Evolutionary conservation across 108 stramenopile species (phyloP).

Genomic region (Nannochloropsis gaditana): DNA sequence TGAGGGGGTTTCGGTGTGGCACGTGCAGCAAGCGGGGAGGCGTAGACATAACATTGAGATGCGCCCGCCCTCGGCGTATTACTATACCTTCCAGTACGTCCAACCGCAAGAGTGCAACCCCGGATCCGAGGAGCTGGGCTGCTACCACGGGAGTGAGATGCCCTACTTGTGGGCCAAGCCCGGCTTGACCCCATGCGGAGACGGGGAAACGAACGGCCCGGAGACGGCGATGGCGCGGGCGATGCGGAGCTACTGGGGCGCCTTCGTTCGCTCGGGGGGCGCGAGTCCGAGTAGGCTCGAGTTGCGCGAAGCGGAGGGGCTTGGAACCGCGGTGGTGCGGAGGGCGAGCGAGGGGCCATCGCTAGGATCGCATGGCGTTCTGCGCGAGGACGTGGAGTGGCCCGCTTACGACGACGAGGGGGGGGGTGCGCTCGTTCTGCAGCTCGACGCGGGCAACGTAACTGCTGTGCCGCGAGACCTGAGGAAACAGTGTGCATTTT

Average conservation of each 20-base stretch:
- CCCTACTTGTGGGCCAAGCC: not conserved
- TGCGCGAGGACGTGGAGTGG: not conserved
- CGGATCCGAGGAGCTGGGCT: not conserved
- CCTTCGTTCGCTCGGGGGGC: not conserved
- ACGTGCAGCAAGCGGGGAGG: not conserved
- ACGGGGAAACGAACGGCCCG: not conserved
- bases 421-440: not conserved
- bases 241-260: not conserved
- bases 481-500: slow-evolving; percentile 16
- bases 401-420: not conserved
- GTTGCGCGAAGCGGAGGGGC: not conserved
- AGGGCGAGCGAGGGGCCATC: not conserved
- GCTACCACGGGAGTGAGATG: not conserved
- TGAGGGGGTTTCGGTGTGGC: too few species aligned
- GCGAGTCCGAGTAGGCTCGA: not conserved
- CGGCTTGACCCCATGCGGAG: not conserved
- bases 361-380: not conserved
- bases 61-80: not conserved
- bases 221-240: not conserved
- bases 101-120: not conserved
- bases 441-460: not conserved
- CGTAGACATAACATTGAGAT: not conserved
- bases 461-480: not conserved
- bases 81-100: not conserved
- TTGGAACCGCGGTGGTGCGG: not conserved